Percentiles rank a stretch among this genome's conserved stretches.
Conservation (phyloP, 139 green algal genomes). For the Chlorella sp. region DNA sequence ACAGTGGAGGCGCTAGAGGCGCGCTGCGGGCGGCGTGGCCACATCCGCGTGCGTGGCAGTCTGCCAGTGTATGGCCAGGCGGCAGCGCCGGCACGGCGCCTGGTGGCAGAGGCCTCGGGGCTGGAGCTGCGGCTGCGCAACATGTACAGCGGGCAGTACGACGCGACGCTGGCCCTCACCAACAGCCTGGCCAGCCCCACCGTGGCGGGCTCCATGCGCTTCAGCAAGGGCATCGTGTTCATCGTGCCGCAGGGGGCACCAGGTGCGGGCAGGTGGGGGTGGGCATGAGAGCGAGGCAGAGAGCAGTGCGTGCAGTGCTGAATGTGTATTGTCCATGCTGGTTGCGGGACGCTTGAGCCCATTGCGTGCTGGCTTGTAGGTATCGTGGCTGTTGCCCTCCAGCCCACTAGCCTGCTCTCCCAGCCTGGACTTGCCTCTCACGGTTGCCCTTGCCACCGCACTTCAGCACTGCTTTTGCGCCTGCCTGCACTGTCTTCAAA, state of each 20-base stretch:
- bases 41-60: constrained; percentile 64
- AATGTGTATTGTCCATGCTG: too few relatives aligned
- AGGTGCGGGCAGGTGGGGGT: background rate
- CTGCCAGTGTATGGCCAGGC: constrained; percentile 45
- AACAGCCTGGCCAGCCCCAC: constrained; percentile 66
- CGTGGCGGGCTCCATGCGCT: constrained; percentile 70
- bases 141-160: constrained; percentile 76
- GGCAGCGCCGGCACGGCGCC: constrained; percentile 52
- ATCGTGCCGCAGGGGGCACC: constrained; percentile 62
- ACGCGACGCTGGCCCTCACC: constrained; percentile 64
- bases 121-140: constrained; percentile 80
- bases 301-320: background rate
- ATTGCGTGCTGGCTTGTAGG: too few relatives aligned
- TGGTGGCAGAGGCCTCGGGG: constrained; percentile 46
- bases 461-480: too few relatives aligned
- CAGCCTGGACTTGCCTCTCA: too few relatives aligned
- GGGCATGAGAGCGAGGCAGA: background rate
- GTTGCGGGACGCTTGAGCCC: too few relatives aligned
- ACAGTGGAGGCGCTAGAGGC: constrained; percentile 76
- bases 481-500: background rate
- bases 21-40: constrained; percentile 70
- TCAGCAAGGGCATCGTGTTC: constrained; percentile 74
- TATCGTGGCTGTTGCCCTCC: too few relatives aligned
- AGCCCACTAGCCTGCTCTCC: too few relatives aligned
- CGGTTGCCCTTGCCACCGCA: too few relatives aligned